Base-by-base conservation (phyloP, 1,139 yeast genomes). In the Kodamaea sp. region DNA sequence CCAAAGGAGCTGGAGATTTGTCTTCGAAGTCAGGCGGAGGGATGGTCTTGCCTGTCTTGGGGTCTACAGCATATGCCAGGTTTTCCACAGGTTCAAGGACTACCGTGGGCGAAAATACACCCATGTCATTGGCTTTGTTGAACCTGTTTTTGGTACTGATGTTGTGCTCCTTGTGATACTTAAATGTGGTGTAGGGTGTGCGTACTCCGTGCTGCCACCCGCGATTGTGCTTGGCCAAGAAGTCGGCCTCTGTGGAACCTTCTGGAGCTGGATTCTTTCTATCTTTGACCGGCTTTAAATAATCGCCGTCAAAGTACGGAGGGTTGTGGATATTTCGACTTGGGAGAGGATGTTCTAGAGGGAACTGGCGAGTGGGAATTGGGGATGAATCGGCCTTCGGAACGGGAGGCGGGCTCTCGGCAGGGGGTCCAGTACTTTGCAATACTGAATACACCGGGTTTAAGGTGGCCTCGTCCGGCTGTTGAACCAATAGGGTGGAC, bases 171-270 rank as follows among this genome's bases (percentile, higher is more conserved):
- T 40, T 33, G 18, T 47, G 42, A 41, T 57, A 63, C 25, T 59
- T 54, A 35, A 64, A 51, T 3, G 61, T 51, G 3, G 62, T 41
- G 31, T 44, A 49, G 4, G 71, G 72, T 1, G 54, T 46, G n/a
- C 36, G 30, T 13, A 55, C 50, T 0, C 63, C 64, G 35, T 64
- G 66, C 10, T 26, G 44, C 70, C 70, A 66, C 15, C 35, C 40
- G 2, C 24, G 18, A n/a, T 15, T 16, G 26, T 32, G 18, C 5
- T 28, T 12, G 16, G 10, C 18, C 11, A 30, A 8, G n/a, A 34
- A 34, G n/a, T 26, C 31, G 12, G 28, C 14, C 9, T 32, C 31
- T 5, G 21, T n/a, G n/a, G n/a, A n/a, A n/a, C n/a, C n/a, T n/a
- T n/a, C n/a, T n/a, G n/a, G n/a, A n/a, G n/a, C n/a, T n/a, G n/a